Evolutionary conservation across 495 filamentous ascomycete species (phyloP).

Genomic region (Penicillium malachiteum): DNA sequence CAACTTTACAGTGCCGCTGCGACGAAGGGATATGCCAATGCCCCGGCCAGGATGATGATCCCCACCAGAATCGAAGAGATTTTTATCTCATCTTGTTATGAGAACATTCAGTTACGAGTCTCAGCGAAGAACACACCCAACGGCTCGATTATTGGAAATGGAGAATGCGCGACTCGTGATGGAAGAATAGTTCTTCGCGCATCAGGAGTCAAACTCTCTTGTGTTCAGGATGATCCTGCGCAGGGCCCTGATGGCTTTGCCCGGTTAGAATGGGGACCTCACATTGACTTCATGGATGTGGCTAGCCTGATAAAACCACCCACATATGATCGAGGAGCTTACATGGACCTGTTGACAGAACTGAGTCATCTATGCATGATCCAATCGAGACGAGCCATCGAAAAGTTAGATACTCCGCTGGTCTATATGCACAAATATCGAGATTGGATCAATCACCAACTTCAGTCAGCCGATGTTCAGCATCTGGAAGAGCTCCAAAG

Average conservation of each 20-base stretch:
- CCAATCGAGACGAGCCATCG: conserved; percentile 8
- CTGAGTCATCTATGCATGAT: conserved; percentile 14
- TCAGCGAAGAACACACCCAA: conserved; percentile 12
- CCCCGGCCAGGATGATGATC: conserved; percentile 8
- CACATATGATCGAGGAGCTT: background rate
- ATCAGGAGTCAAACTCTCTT: conserved; percentile 8
- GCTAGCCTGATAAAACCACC: conserved; percentile 14
- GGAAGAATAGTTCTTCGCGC: conserved; percentile 7
- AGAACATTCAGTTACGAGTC: conserved; percentile 1
- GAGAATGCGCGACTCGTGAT: conserved; percentile 2
- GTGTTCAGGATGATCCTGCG: conserved; percentile 9
- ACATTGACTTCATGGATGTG: conserved; percentile 15
- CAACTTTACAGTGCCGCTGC: conserved; percentile 12
- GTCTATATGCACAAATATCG: conserved; percentile 12
- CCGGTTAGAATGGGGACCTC: conserved; percentile 16
- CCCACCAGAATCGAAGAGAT: conserved; percentile 32
- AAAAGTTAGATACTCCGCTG: conserved; percentile 3
- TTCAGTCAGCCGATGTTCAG: conserved; percentile 4
- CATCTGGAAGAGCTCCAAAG: background rate
- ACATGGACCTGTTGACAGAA: conserved; percentile 1
- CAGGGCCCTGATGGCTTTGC: background rate
- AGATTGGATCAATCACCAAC: conserved; percentile 10
- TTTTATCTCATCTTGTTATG: conserved; percentile 13
- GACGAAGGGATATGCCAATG: conserved; percentile 8
- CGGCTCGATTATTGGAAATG: conserved; percentile 4